A percentile compares a stretch with the other conserved stretches of the same genome.
These are phyloP conservation scores for Didymella pomorum DNA, from an alignment of 2,329 filamentous ascomycete genomes.

Conservation along the genomic window DNA sequence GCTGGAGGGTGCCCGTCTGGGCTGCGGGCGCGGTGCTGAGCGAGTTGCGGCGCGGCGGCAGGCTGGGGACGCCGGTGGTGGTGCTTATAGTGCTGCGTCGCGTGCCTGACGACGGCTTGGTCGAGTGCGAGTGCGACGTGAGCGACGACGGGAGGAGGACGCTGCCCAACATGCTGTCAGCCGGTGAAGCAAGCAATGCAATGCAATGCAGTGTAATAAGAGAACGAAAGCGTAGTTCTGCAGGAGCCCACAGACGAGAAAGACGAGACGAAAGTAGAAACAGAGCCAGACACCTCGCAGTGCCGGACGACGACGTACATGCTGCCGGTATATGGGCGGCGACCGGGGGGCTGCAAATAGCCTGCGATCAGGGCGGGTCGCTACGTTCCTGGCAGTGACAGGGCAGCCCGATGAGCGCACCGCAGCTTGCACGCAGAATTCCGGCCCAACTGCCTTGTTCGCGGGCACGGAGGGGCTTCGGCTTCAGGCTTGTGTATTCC, in stretches of 20 bases:
- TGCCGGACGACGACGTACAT: slow-evolving; percentile 48
- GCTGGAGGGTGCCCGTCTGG: slow-evolving; percentile 33
- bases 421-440: not conserved
- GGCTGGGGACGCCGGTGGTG: slow-evolving; percentile 28
- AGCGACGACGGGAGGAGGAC: slow-evolving; percentile 38
- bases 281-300: slow-evolving; percentile 35
- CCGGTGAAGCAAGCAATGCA: slow-evolving; percentile 13
- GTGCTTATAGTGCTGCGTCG: slow-evolving; percentile 33
- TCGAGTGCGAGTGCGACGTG: slow-evolving; percentile 9
- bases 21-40: slow-evolving; percentile 32
- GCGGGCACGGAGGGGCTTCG: not conserved
- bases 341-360: no score
- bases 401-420: not conserved
- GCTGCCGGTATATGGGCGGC: slow-evolving; percentile 20
- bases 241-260: not conserved
- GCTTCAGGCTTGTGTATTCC: not conserved
- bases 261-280: slow-evolving; percentile 3
- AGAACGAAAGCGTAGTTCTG: not conserved
- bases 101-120: slow-evolving; percentile 22
- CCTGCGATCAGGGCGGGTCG: not conserved
- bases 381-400: not conserved
- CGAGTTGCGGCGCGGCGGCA: slow-evolving; percentile 39
- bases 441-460: slow-evolving; percentile 21
- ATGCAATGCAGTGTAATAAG: not conserved
- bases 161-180: slow-evolving; percentile 49